Evolutionary conservation across 768 basidiomycete genomes (phyloP), one percentile per base, ranked within the genome.

Genomic region (Phlebiopsis gigantea): DNA sequence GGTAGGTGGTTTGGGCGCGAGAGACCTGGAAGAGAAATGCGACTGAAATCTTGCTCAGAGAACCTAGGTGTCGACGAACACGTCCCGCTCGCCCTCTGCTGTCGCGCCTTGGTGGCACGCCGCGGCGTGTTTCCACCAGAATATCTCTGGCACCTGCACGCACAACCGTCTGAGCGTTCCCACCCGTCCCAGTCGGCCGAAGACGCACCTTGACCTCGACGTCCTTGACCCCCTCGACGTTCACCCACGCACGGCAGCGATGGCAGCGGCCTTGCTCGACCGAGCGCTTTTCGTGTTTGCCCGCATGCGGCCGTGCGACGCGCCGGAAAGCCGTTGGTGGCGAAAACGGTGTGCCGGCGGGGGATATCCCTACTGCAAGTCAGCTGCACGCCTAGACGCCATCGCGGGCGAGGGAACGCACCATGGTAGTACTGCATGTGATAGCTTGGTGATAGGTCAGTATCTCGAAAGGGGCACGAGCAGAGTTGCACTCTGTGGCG

Each of bases 101-200:
- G 71, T 75, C 5, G 78, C 78, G 17, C 79, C 77, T 53, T 80
- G 79, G 64, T 93, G 90, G 62, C 90, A 93, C 17, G 78, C 62
- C 1, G 87, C 87, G 26, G 90, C 90, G 64, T 93, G 90, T 69
- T 93, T 90, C 87, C 86, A 90, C 88, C 90, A 91, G 64, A 83
- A 83, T 5, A 91, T 75, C 62, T 90, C 88, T 61, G 81, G 82
- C 29, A 88, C 84, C 86, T 87, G 52, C 21, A 25, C 34, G 28
- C 48, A 42, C 24, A 30, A 22, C 21, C 45, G 21, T 10, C 45
- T 12, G 12, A 39, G n/a, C 34, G 8, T 39, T 39, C 34, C 8
- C 3, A 39, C 12, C 34, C 34, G 12, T 39, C 34, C 34, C 3
- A 3, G 1, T 21, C 24, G 15, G 34, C 34, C 7, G 46, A 47